Evolutionary conservation across 2,329 filamentous ascomycete genomes (phyloP), one percentile per base, ranked within the genome.

Genomic region (Proliferodiscus dingleyae): DNA sequence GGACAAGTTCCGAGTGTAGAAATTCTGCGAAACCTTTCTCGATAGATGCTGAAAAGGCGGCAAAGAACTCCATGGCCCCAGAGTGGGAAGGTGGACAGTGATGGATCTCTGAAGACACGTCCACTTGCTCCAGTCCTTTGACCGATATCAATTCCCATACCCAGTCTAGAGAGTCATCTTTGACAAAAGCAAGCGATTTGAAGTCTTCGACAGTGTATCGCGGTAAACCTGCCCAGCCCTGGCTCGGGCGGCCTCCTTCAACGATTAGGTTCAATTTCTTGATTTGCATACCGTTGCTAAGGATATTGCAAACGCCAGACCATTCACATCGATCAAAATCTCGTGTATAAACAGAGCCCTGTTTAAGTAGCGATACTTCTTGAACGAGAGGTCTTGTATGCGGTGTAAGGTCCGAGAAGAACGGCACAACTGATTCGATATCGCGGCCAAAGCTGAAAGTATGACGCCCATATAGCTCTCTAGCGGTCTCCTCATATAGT

Each of bases 391-490:
- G 59, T 26, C 74, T 68, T 2, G 74, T 71, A 15, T 61, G 54
- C 1, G 71, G 68, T 2, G 74, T 77, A 26, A 81, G 68, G 58
- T 83, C 78, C 24, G 67, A 65, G 30, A 84, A 66, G 58, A 83
- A 83, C 0, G 79, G 77, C 1, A 74, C 69, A 5, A 80, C 70
- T 13, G 79, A 77, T 61, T 83, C 80, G 52, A 83, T 68, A 61
- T 78, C 70, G 38, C 70, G 69, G 50, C 73, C 74, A 60, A 84
- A 84, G 55, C 76, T 72, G 60, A 83, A 83, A 1, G 67, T 66
- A 58, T 81, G 76, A 45, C 61, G 66, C 6, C 66, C 68, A 61
- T 83, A 84, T 3, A 84, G 65, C 13, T 78, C 59, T 46, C 74
- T 68, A 3, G 73, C 65, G n/a, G 75, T 73, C 60, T 83, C 80